Evolutionary conservation across 257 asterid species (phyloP), one percentile per base, ranked within the genome.

Genomic region (Fraxinus cuspidata): DNA sequence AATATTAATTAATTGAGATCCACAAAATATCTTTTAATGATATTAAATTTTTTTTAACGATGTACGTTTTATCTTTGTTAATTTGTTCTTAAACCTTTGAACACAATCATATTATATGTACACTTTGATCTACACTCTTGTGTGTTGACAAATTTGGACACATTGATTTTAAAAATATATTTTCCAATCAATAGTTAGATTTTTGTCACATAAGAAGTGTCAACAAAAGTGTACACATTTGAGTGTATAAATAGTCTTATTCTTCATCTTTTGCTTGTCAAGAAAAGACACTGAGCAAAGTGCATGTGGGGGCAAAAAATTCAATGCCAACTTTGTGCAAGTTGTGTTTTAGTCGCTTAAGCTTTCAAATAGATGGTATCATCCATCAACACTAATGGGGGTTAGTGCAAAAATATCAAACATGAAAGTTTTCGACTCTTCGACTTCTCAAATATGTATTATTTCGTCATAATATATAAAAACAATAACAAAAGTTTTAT

Each of bases 241-340:
- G 35, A 0, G 5, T 32, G 35, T 32, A 32, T 2, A 32, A 32
- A 32, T 32, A 32, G 6, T 32, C 35, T 32, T 32, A 32, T 32
- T 32, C 35, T 32, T 32, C 27, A 18, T 10, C 47, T 63, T 67
- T 80, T 77, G 60, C 70, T 51, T 74, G 78, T 80, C 84, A 74
- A 82, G 71, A 77, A 56, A 76, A 60, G 56, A 78, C 76, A 81
- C 58, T 56, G 67, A 78, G 74, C 79, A 72, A 77, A 81, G 80
- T 56, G 79, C 80, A 70, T 12, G 51, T 80, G 85, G 81, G 82
- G 84, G 80, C 64, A 64, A 78, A 49, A 68, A 40, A 77, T 58
- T 51, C 65, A 73, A 78, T 72, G 83, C 74, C 84, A 77, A 87
- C 78, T 76, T 83, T 71, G 73, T 25, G 82, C 77, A 68, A 47